phyloP scores from a whole-genome alignment of 768 basidiomycete genomes.

The Boletus pseudo-olivaceus region DNA sequence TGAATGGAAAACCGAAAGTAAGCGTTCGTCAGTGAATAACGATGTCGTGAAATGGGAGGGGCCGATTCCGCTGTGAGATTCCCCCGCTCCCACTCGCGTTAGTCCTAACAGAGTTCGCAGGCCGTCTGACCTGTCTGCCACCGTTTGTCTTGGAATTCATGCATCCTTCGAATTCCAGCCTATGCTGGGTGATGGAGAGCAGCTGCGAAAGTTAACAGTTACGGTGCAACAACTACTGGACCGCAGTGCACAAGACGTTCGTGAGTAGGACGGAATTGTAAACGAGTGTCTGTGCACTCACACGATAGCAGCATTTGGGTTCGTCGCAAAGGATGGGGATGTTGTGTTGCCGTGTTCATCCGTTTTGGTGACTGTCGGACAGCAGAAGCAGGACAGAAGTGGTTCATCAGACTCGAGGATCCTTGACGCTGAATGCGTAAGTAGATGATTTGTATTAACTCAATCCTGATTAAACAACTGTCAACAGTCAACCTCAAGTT shows the following conservation, averaged over 20 bases:
- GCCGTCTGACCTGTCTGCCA: too few relatives aligned
- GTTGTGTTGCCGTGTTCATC: too few relatives aligned
- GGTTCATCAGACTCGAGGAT: too few relatives aligned
- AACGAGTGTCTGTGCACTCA: background rate
- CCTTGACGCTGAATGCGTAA: background rate
- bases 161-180: background rate
- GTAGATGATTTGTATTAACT: background rate
- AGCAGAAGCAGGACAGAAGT: too few relatives aligned
- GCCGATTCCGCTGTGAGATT: conserved; percentile 1
- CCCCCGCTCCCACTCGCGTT: background rate
- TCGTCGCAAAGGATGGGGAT: too few relatives aligned
- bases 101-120: background rate
- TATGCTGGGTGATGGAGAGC: background rate
- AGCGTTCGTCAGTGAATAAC: background rate
- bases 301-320: background rate
- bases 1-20: too few relatives aligned
- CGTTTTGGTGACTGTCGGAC: too few relatives aligned
- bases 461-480: background rate
- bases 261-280: background rate
- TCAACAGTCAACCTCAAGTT: background rate
- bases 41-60: background rate
- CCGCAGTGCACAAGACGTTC: background rate
- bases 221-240: background rate
- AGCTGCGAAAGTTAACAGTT: background rate
- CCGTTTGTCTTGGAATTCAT: too few relatives aligned